Conservation (phyloP, 495 filamentous ascomycete species). For the Xylaria sp. region DNA sequence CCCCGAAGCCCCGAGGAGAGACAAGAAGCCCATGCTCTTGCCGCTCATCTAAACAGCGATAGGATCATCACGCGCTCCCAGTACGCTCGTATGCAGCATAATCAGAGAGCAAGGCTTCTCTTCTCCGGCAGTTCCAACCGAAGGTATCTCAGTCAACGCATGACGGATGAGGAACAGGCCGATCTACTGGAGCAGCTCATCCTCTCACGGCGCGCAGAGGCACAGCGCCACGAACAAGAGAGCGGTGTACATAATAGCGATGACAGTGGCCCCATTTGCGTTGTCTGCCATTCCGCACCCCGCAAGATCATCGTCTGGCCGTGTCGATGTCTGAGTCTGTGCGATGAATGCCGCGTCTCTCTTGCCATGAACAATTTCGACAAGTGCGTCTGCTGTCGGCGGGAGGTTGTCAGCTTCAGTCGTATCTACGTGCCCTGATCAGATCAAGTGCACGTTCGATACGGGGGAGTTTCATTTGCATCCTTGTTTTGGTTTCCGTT, state of each 20-base stretch:
- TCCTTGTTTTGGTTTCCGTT: neutral
- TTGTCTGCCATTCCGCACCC: constrained; percentile 88
- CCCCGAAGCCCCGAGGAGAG: constrained; percentile 78
- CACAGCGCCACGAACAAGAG: constrained; percentile 18
- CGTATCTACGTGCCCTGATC: constrained; percentile 86
- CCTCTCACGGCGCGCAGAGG: constrained; percentile 60
- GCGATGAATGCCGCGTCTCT: constrained; percentile 92
- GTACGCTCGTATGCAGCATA: constrained; percentile 69
- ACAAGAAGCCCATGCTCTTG: constrained; percentile 80
- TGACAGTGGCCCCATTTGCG: constrained; percentile 80
- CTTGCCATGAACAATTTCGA: constrained; percentile 97
- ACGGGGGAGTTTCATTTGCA: neutral
- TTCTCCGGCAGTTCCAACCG: constrained; percentile 50
- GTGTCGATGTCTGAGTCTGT: constrained; percentile 90
- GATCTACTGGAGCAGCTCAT: constrained; percentile 83
- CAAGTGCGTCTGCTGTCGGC: constrained; percentile 90
- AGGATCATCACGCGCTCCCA: constrained; percentile 82
- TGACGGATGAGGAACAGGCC: constrained; percentile 76
- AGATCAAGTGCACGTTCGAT: constrained; percentile 27
- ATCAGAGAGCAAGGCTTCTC: constrained; percentile 71
- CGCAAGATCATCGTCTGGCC: constrained; percentile 95
- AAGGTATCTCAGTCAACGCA: constrained; percentile 43
- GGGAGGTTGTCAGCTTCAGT: constrained; percentile 84
- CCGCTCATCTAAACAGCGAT: constrained; percentile 74
- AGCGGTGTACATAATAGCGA: constrained; percentile 37